Base-by-base conservation (phyloP, 352 stramenopile genomes). In the Sclerospora graminicola region DNA sequence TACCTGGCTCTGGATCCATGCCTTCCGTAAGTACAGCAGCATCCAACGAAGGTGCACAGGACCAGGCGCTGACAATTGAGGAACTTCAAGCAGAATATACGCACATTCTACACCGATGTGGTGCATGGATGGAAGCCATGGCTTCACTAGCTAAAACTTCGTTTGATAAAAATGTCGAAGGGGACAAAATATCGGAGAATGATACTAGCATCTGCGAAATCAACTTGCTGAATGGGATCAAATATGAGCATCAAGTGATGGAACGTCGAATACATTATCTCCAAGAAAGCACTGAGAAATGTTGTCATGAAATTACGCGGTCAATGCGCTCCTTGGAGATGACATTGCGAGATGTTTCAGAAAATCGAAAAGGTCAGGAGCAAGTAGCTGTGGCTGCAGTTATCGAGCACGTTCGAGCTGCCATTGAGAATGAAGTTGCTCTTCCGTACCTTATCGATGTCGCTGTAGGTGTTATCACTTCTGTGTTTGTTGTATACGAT, bases 201-300 rank as follows among this genome's bases (percentile, higher is more conserved):
- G 21, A 46, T 4, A 18, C 20, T 29, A 67, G 77, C 37, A 33
- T 65, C 11, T 57, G 60, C 27, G 64, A 55, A 36, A 46, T 48
- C 8, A 90, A 90, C 20, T 54, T 83, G 31, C 30, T 74, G 15
- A 70, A 69, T 7, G 49, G 72, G 0, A 65, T 60, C n/a, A 11
- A 50, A 20, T 87, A 82, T 45, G 75, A 91, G 37, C 64, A 81
- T 30, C 59, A 65, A 5, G 40, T 79, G 6, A 66, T 87, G 30
- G 40, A 64, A 38, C 51, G 57, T 1, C 71, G 76, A 3, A 60
- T 91, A 9, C 40, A 48, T 1, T 80, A 59, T 24, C 57, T 91
- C 11, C 63, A 71, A 26, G 58, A 76, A 14, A 49, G 51, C 4
- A 51, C 61, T 1, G 47, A 78, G n/a, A 60, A 44, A 5, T 55